Evolutionary conservation across 495 filamentous ascomycete genomes (phyloP).

Genomic region (Trichoderma reesei): DNA sequence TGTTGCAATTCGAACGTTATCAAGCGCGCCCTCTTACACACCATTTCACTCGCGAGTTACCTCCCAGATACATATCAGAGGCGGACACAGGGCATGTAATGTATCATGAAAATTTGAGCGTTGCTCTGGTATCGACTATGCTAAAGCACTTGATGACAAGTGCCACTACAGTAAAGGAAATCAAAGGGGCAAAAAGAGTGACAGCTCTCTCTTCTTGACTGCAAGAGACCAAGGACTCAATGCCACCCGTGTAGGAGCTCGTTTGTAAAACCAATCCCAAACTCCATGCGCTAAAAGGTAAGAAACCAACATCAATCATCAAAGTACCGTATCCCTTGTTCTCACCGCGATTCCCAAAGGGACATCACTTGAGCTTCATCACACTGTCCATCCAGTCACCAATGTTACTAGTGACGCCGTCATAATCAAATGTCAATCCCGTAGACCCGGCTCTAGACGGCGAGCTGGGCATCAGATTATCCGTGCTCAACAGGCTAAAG

Average conservation of each 20-base stretch:
- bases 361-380: not conserved
- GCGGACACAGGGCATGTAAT: no score
- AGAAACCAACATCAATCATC: conserved; percentile 3
- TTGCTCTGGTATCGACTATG: conserved; percentile 1
- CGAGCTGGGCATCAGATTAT: conserved; percentile 43
- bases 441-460: conserved; percentile 27
- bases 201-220: not conserved
- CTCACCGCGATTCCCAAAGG: not conserved
- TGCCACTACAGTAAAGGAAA: not conserved
- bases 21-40: no score
- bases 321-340: not conserved
- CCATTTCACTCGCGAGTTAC: no score
- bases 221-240: not conserved
- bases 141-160: not conserved
- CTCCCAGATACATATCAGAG: not conserved
- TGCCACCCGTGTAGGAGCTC: not conserved
- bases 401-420: not conserved
- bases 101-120: not conserved
- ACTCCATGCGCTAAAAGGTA: not conserved
- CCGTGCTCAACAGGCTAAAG: conserved; percentile 37
- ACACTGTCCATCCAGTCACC: conserved; percentile 8
- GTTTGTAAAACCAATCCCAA: not conserved
- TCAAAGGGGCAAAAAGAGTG: not conserved
- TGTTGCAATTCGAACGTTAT: no score
- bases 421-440: conserved; percentile 23